A percentile compares a stretch with the other conserved stretches of the same genome.
Conservation (phyloP, 1,284 basidiomycete species). For the Tetrapyrgos nigripes region DNA sequence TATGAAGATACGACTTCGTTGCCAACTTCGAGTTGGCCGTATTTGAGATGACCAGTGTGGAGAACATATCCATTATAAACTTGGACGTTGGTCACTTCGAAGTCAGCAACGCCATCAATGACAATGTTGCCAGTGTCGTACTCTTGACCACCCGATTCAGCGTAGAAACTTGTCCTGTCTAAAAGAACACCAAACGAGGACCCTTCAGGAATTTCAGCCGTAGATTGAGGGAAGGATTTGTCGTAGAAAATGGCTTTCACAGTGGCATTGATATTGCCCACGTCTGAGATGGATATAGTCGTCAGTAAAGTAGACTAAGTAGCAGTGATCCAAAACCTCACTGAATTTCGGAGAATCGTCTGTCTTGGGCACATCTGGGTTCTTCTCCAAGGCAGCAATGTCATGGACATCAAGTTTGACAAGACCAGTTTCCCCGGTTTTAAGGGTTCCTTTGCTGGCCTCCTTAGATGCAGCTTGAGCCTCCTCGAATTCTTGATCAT, state of each 20-base stretch:
- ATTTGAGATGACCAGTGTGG: constrained; percentile 88
- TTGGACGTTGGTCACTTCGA: constrained; percentile 94
- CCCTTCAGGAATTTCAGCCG: constrained; percentile 66
- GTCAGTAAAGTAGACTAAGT: constrained; percentile 29
- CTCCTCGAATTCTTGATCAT: constrained; percentile 89
- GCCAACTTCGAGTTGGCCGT: constrained; percentile 48
- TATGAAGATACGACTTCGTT: constrained; percentile 62
- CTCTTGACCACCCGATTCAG: constrained; percentile 97
- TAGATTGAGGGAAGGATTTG: constrained; percentile 79
- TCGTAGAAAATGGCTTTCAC: constrained; percentile 90
- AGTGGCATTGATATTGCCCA: constrained; percentile 77
- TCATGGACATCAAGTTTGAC: constrained; percentile 98
- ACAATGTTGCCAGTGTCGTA: constrained; percentile 95
- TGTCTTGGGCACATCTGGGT: constrained; percentile 87
- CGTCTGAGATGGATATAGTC: constrained; percentile 47
- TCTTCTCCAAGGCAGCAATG: constrained; percentile 86
- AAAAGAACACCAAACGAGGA: constrained; percentile 87
- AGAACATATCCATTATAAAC: constrained; percentile 67
- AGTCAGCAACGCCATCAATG: constrained; percentile 91
- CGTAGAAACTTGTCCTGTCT: constrained; percentile 97
- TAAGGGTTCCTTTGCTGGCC: constrained; percentile 83
- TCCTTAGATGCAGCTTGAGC: constrained; percentile 92
- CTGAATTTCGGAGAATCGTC: constrained; percentile 93
- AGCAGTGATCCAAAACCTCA: constrained; percentile 35
- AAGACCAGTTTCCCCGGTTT: constrained; percentile 72